A percentile compares a stretch with the other conserved stretches of the same genome.
Evolutionary conservation across 192 early-diverging fungal species (phyloP).

Genomic region (Backusella australiensis): DNA sequence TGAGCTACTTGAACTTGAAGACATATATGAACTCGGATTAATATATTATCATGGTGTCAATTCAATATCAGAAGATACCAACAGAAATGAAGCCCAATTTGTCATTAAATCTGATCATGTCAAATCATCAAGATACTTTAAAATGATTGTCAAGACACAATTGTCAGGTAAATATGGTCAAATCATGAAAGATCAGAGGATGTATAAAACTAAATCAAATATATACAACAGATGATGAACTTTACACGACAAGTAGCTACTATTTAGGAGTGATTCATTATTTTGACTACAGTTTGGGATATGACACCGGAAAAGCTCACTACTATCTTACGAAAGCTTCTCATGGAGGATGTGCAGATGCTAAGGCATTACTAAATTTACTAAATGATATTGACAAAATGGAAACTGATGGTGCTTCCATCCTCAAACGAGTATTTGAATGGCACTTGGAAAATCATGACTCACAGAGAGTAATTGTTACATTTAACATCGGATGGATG

Average conservation of each 20-base stretch:
- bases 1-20: background rate
- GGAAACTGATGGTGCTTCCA: background rate
- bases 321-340: background rate
- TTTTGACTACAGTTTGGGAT: background rate
- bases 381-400: background rate
- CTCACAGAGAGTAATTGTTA: background rate
- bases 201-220: background rate
- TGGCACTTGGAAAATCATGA: background rate
- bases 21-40: background rate
- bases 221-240: background rate
- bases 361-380: background rate
- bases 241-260: background rate
- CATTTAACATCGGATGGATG: background rate
- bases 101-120: background rate
- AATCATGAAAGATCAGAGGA: background rate
- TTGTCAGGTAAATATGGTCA: background rate
- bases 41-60: background rate
- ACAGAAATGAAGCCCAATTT: background rate
- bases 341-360: background rate
- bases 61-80: background rate
- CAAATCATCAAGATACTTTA: background rate
- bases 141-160: background rate
- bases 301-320: too few species aligned
- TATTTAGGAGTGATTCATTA: background rate
- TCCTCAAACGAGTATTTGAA: background rate